phyloP scores from a whole-genome alignment of 2,329 filamentous ascomycete species.

The Penicillium vulpinum region DNA sequence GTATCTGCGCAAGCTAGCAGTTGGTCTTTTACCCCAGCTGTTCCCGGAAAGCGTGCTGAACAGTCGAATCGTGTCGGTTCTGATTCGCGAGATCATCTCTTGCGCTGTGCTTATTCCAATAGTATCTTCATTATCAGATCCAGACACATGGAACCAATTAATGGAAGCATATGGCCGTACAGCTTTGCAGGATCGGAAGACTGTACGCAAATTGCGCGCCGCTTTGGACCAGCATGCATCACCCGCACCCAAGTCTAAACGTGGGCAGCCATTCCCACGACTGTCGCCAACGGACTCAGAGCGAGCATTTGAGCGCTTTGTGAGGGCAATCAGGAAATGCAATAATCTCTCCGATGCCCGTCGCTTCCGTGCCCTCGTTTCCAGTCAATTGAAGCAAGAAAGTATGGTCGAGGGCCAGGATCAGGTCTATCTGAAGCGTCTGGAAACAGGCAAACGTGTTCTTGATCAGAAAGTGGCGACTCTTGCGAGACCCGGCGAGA shows the following conservation, averaged over 20 bases:
- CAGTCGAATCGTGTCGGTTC: constrained; percentile 75
- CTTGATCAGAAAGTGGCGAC: constrained; percentile 86
- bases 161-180: constrained; percentile 86
- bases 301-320: constrained; percentile 90
- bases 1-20: constrained; percentile 75
- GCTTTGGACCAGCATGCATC: constrained; percentile 93
- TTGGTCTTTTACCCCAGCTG: constrained; percentile 70
- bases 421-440: constrained; percentile 77
- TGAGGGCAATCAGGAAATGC: constrained; percentile 82
- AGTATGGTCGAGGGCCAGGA: constrained; percentile 76
- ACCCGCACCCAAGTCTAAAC: constrained; percentile 66
- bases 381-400: constrained; percentile 87
- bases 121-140: constrained; percentile 77
- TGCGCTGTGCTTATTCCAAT: constrained; percentile 87
- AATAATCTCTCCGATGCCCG: constrained; percentile 91
- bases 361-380: constrained; percentile 85
- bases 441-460: constrained; percentile 88
- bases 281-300: constrained; percentile 82
- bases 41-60: constrained; percentile 72
- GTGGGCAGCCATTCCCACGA: constrained; percentile 71
- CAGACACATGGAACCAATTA: constrained; percentile 96
- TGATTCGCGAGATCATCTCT: constrained; percentile 86
- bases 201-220: constrained; percentile 84
- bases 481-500: constrained; percentile 66
- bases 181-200: constrained; percentile 92